Conservation (phyloP, 139 green algal species). For the Coccomyxa sp. region DNA sequence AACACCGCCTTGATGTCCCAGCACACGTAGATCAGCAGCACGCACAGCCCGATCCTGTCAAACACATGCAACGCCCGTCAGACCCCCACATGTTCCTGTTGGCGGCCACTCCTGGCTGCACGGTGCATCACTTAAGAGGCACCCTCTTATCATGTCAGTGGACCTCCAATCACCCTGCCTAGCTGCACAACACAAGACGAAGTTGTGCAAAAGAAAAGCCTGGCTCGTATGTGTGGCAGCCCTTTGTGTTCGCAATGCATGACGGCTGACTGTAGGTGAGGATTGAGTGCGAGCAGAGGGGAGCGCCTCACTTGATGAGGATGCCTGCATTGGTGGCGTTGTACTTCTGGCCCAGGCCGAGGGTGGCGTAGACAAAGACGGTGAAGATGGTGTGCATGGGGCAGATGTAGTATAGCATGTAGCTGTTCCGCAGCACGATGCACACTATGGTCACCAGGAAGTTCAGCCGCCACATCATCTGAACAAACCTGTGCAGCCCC, state of each 20-base stretch:
- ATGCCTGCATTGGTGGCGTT: conserved; percentile 67
- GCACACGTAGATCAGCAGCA: conserved; percentile 59
- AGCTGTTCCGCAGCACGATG: conserved; percentile 79
- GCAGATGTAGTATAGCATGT: conserved; percentile 99
- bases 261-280: background rate
- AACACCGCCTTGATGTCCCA: conserved; percentile 92
- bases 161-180: too few species aligned
- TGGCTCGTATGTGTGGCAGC: too few species aligned
- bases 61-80: background rate
- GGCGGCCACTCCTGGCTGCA: too few species aligned
- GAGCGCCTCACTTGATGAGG: conserved; percentile 46
- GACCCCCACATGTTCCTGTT: background rate
- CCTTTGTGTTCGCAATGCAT: too few species aligned
- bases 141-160: too few species aligned
- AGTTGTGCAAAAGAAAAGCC: too few species aligned
- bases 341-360: conserved; percentile 55
- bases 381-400: conserved; percentile 99
- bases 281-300: background rate
- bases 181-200: too few species aligned
- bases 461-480: conserved; percentile 98
- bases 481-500: conserved; percentile 57
- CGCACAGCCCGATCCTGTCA: conserved; percentile 43
- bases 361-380: conserved; percentile 78
- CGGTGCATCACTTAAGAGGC: too few species aligned
- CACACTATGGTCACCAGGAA: conserved; percentile 85